A percentile compares a stretch with the other conserved stretches of the same genome.
Evolutionary conservation across 2,329 filamentous ascomycete species (phyloP).

Genomic region (Talaromyces amestolkiae): DNA sequence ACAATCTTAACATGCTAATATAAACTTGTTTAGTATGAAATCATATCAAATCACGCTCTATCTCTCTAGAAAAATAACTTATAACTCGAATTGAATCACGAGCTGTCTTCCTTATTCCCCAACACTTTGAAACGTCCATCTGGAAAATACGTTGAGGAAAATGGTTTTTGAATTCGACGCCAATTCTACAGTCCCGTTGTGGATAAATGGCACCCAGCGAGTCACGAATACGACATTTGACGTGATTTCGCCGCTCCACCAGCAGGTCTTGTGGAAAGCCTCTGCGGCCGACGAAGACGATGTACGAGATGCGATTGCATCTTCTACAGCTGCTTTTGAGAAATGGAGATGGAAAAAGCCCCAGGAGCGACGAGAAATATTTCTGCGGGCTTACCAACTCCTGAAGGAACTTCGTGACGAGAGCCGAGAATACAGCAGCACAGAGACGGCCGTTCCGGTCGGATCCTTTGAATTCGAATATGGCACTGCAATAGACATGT

Average conservation of each 20-base stretch:
- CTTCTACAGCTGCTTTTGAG: background rate
- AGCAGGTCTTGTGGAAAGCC: background rate
- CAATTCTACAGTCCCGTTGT: background rate
- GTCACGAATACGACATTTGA: conserved; percentile 32
- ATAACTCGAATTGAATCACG: background rate
- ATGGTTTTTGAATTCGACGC: background rate
- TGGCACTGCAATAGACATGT: background rate
- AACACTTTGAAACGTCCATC: background rate
- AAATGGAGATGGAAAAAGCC: background rate
- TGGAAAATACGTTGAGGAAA: background rate
- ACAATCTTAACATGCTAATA: background rate
- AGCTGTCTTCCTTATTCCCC: background rate
- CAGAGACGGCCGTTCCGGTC: background rate
- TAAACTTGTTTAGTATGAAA: background rate
- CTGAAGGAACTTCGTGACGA: background rate
- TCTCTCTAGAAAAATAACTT: background rate
- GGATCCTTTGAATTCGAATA: background rate
- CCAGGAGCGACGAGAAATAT: background rate
- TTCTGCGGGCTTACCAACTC: background rate
- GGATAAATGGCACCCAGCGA: background rate
- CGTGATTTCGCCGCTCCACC: conserved; percentile 7
- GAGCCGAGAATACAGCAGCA: background rate
- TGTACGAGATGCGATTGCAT: background rate
- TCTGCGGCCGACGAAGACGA: conserved; percentile 7
- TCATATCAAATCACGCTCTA: background rate